A percentile compares a stretch with the other conserved stretches of the same genome.
Evolutionary conservation across 1,284 basidiomycete species (phyloP).

Genomic region (Boletellus deceptivus): DNA sequence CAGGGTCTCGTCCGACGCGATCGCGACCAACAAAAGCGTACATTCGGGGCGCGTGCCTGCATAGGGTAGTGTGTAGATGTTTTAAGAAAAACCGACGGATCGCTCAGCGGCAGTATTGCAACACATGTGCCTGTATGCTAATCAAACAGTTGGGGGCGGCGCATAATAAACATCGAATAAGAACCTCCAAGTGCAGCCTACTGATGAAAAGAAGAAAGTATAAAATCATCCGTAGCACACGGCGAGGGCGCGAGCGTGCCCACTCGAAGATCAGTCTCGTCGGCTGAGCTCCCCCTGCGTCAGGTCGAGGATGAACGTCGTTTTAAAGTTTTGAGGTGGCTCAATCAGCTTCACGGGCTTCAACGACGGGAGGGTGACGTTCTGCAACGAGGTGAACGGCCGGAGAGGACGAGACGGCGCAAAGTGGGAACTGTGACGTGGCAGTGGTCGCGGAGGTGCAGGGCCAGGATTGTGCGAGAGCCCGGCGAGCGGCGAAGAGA

Average conservation of each 20-base stretch:
- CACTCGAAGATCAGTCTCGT: constrained; percentile 47
- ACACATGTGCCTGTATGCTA: constrained; percentile 18
- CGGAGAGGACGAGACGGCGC: constrained; percentile 68
- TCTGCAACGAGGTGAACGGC: constrained; percentile 61
- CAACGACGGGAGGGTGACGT: constrained; percentile 12
- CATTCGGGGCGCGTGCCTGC: too few relatives aligned
- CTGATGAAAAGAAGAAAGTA: not conserved
- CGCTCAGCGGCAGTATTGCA: constrained; percentile 13
- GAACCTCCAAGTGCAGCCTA: constrained; percentile 8
- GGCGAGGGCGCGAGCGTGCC: too few relatives aligned
- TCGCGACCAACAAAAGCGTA: too few relatives aligned
- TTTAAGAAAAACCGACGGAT: not conserved
- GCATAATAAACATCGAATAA: constrained; percentile 28
- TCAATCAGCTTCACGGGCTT: constrained; percentile 70
- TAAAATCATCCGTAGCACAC: not conserved
- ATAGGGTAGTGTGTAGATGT: too few relatives aligned
- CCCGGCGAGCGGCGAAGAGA: constrained; percentile 62
- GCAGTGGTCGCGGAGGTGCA: constrained; percentile 31
- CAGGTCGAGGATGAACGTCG: constrained; percentile 70
- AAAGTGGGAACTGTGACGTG: constrained; percentile 51
- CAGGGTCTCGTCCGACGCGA: too few relatives aligned
- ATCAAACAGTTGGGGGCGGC: constrained; percentile 16
- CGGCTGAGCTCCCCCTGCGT: constrained; percentile 78
- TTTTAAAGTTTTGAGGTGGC: constrained; percentile 66
- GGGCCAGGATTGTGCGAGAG: constrained; percentile 30